Conservation (phyloP, 2,329 filamentous ascomycete species). For the Colletotrichum liaoningense region DNA sequence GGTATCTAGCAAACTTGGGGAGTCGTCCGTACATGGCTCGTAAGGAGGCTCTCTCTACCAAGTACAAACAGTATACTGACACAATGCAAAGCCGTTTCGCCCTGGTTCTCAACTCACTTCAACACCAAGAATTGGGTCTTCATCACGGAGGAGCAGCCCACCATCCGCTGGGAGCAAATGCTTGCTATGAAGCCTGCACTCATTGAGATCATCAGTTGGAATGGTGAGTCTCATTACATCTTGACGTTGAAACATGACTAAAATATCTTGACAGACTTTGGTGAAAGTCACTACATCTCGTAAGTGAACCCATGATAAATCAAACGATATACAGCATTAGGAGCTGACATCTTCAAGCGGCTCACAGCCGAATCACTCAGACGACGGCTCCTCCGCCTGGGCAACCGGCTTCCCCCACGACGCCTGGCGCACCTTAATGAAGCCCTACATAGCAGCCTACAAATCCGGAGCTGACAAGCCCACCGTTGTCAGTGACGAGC, state of each 20-base stretch:
- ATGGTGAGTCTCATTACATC: not conserved
- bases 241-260: not conserved
- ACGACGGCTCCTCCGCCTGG: not conserved
- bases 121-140: constrained; percentile 40
- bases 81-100: constrained; percentile 35
- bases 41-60: not conserved
- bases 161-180: constrained; percentile 39
- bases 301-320: not conserved
- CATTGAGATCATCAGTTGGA: not conserved
- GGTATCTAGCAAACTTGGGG: not conserved
- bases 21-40: not conserved
- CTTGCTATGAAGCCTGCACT: constrained; percentile 18
- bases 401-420: not conserved
- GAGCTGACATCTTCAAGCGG: not conserved
- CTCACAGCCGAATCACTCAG: not conserved
- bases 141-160: constrained; percentile 40
- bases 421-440: not conserved
- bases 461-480: not conserved
- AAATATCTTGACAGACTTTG: not conserved
- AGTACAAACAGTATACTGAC: not conserved
- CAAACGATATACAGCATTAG: too few species aligned
- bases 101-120: constrained; percentile 41
- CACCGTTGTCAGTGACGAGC: constrained; percentile 35
- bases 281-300: not conserved
- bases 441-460: not conserved